Percentiles rank a stretch among this genome's conserved stretches.
phyloP scores from a whole-genome alignment of 257 asterid species.

The Primulina huaijiensis region DNA sequence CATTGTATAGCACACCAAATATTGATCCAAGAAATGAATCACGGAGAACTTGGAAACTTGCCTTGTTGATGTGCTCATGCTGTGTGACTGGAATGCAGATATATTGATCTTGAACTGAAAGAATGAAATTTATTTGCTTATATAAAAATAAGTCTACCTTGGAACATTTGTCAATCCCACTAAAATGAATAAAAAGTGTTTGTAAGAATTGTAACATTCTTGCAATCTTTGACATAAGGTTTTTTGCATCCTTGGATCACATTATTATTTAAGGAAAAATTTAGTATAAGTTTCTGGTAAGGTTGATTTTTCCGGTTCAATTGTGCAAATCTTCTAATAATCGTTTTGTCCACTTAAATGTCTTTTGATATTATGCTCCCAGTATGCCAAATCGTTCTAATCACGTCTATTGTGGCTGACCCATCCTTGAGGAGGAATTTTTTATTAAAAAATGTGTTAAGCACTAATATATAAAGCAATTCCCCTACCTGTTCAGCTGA shows the following conservation, averaged over 20 bases:
- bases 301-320: neutral
- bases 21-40: no score
- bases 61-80: neutral
- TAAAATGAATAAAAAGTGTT: neutral
- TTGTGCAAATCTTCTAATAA: no score
- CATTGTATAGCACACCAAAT: neutral
- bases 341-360: neutral
- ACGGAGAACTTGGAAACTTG: neutral
- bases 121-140: neutral
- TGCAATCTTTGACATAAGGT: neutral
- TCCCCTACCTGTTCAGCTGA: neutral
- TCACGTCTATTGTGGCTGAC: neutral
- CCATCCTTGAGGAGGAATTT: neutral
- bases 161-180: neutral
- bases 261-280: neutral
- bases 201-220: neutral
- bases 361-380: neutral
- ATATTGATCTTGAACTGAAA: neutral
- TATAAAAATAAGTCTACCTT: neutral
- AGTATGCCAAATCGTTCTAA: neutral
- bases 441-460: no score
- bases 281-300: neutral
- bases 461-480: no score
- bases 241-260: neutral
- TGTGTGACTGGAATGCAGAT: neutral